phyloP scores from a whole-genome alignment of 1,284 basidiomycete genomes.

The Anthracocystis panici-leucophaei region DNA sequence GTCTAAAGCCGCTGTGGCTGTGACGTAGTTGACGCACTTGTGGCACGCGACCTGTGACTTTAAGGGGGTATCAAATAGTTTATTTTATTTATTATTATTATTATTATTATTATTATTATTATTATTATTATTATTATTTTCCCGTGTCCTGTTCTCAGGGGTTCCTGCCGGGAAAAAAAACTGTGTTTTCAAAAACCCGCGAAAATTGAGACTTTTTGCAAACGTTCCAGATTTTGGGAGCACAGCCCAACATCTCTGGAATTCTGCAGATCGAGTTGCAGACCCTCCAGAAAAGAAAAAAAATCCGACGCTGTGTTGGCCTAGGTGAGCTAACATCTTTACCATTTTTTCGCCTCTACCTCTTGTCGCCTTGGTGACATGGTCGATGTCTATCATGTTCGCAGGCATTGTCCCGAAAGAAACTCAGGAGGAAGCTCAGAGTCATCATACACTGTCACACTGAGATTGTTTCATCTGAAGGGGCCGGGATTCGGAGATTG shows the following conservation, averaged over 20 bases:
- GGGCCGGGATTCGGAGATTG: background rate
- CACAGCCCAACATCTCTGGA: too few relatives aligned
- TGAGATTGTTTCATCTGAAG: background rate
- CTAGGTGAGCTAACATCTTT: background rate
- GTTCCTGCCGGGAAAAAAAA: too few relatives aligned
- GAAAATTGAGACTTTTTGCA: too few relatives aligned
- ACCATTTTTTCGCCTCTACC: background rate
- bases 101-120: too few relatives aligned
- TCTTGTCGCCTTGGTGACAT: constrained; percentile 4
- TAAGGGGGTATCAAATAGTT: too few relatives aligned
- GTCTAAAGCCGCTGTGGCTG: constrained; percentile 1
- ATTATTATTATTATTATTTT: too few relatives aligned
- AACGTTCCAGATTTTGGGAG: background rate
- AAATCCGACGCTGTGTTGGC: background rate
- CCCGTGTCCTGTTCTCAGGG: too few relatives aligned
- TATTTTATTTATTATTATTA: too few relatives aligned
- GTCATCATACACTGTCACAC: background rate
- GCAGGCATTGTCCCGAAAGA: background rate
- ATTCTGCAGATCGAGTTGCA: too few relatives aligned
- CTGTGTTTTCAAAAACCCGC: too few relatives aligned
- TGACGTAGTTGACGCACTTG: background rate
- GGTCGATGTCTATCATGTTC: background rate
- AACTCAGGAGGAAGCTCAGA: background rate
- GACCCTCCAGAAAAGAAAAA: background rate
- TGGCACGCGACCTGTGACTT: constrained; percentile 7